These are phyloP conservation scores for Hyaloscypha hepaticicola DNA, from an alignment of 495 filamentous ascomycete genomes.

Conservation along the genomic window DNA sequence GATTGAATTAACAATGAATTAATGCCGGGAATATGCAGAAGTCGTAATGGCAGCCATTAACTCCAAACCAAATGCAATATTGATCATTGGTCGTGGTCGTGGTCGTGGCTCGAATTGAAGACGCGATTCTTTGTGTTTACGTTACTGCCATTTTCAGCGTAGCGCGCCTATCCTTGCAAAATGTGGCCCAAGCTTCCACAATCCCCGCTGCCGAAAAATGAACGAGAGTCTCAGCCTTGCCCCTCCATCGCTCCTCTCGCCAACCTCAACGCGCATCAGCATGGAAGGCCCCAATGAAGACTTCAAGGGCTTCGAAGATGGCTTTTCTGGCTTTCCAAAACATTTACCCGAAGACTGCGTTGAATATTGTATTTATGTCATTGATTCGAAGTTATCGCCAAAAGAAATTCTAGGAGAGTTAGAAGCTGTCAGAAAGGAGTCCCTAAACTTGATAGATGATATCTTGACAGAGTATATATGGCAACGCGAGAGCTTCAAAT, in stretches of 20 bases:
- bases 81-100: slow-evolving; percentile 13
- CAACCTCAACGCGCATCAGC: background rate
- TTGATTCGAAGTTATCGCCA: slow-evolving; percentile 56
- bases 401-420: slow-evolving; percentile 49
- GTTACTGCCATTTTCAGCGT: background rate
- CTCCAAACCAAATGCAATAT: slow-evolving; percentile 30
- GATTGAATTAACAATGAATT: slow-evolving; percentile 22
- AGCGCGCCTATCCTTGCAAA: slow-evolving; percentile 4
- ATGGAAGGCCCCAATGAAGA: slow-evolving; percentile 38
- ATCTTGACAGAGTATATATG: slow-evolving; percentile 86
- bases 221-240: slow-evolving; percentile 10
- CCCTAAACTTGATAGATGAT: slow-evolving; percentile 57
- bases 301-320: slow-evolving; percentile 47
- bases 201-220: background rate
- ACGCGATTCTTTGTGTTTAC: slow-evolving; percentile 25
- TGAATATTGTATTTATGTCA: slow-evolving; percentile 77
- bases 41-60: slow-evolving; percentile 26
- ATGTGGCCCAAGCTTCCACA: slow-evolving; percentile 8
- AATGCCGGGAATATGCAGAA: slow-evolving; percentile 26
- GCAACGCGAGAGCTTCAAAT: slow-evolving; percentile 78
- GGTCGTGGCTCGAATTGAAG: slow-evolving; percentile 8
- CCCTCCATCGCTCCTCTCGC: background rate
- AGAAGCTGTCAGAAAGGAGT: slow-evolving; percentile 66
- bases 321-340: slow-evolving; percentile 66
- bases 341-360: slow-evolving; percentile 82